Percentiles rank a stretch among this genome's conserved stretches.
Evolutionary conservation across 179 eudicot species (phyloP).

Genomic region (Patellifolia procumbens): DNA sequence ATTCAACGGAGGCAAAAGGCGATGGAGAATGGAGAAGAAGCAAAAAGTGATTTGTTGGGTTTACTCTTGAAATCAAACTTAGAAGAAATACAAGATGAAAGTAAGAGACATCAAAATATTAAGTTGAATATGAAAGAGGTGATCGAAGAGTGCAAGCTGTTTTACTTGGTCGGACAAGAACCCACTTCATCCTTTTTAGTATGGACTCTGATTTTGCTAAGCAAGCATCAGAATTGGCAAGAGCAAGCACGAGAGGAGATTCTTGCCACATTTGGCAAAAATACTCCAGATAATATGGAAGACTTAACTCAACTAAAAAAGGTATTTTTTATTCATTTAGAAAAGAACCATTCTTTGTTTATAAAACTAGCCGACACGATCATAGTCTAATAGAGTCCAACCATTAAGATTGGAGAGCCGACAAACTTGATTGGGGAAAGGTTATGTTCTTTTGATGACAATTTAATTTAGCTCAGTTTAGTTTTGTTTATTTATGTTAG

Average conservation of each 20-base stretch:
- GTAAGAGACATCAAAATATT: slow-evolving; percentile 1
- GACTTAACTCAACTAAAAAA: slow-evolving; percentile 10
- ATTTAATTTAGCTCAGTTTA: too few species aligned
- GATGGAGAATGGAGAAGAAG: slow-evolving; percentile 28
- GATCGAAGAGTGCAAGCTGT: slow-evolving; percentile 40
- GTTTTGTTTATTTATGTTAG: too few species aligned
- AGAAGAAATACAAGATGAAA: slow-evolving; percentile 6
- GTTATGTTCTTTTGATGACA: too few species aligned
- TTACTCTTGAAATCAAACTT: slow-evolving; percentile 32
- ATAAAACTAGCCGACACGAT: too few species aligned
- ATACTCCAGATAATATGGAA: slow-evolving; percentile 20
- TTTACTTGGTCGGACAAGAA: slow-evolving; percentile 40
- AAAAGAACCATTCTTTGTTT: too few species aligned
- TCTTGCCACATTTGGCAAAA: slow-evolving; percentile 19
- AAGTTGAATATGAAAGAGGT: slow-evolving; percentile 34
- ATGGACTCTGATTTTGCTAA: slow-evolving; percentile 29
- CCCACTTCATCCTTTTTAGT: slow-evolving; percentile 33
- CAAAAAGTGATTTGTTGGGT: slow-evolving; percentile 36
- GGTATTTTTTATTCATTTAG: too few species aligned
- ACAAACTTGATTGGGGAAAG: too few species aligned
- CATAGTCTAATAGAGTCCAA: too few species aligned
- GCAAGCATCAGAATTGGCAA: slow-evolving; percentile 34
- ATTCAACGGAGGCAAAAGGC: slow-evolving; percentile 31
- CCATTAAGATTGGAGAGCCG: too few species aligned
- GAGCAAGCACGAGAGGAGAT: slow-evolving; percentile 28